Conservation (phyloP, 768 basidiomycete species). For the Trametes sanguinea region DNA sequence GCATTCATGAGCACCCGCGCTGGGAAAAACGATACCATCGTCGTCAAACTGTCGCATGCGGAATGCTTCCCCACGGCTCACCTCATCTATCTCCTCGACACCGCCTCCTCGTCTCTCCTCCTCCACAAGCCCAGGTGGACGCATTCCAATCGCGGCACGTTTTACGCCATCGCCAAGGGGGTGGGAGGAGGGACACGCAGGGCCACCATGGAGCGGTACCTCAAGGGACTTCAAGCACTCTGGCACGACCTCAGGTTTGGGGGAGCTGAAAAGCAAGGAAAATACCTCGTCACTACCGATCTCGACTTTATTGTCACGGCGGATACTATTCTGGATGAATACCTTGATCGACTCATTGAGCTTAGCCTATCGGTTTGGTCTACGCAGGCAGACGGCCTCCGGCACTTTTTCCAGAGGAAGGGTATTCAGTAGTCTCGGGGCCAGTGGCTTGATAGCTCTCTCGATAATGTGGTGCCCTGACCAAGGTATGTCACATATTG, state of each 20-base stretch:
- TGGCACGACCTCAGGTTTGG: conserved; percentile 33
- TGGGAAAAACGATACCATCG: conserved; percentile 31
- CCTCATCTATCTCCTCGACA: conserved; percentile 35
- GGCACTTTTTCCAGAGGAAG: conserved; percentile 22
- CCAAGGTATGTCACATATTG: too few species aligned
- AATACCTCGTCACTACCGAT: conserved; percentile 26
- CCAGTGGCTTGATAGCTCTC: too few species aligned
- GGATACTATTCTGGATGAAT: conserved; percentile 23
- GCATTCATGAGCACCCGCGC: conserved; percentile 24
- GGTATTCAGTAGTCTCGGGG: neutral
- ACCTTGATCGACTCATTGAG: conserved; percentile 29
- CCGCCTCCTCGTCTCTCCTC: conserved; percentile 27
- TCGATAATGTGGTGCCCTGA: too few species aligned
- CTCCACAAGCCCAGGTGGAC: conserved; percentile 35
- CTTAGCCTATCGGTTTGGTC: conserved; percentile 32
- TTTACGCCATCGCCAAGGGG: conserved; percentile 36
- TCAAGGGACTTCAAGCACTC: conserved; percentile 28
- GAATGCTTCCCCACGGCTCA: conserved; percentile 33
- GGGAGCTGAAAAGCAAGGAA: conserved; percentile 20
- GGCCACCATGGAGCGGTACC: conserved; percentile 2
- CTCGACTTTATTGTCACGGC: conserved; percentile 34
- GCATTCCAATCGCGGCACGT: conserved; percentile 34
- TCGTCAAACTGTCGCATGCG: conserved; percentile 37
- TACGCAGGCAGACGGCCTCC: conserved; percentile 28
- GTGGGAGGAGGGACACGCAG: conserved; percentile 25